These are phyloP conservation scores for Talaromyces sp. DNA, from an alignment of 2,329 filamentous ascomycete genomes.

Conservation along the genomic window DNA sequence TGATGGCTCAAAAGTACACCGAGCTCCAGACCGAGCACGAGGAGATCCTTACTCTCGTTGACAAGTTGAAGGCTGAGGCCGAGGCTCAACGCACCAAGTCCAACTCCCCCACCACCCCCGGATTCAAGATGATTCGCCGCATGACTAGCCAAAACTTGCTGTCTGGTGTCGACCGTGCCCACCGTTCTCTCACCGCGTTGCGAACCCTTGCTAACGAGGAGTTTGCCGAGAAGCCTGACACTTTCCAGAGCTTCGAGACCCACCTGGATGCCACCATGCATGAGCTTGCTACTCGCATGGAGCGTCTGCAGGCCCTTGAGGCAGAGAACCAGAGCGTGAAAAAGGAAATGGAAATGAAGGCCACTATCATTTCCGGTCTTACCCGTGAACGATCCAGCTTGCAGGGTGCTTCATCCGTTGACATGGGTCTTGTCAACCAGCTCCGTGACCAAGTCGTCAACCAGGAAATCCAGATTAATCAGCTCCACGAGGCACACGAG, in stretches of 20 bases:
- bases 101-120: conserved; percentile 54
- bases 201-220: conserved; percentile 86
- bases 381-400: conserved; percentile 91
- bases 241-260: conserved; percentile 88
- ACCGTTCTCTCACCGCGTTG: conserved; percentile 85
- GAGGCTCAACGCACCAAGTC: conserved; percentile 79
- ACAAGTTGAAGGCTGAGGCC: conserved; percentile 86
- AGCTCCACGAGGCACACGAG: conserved; percentile 73
- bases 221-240: conserved; percentile 78
- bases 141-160: conserved; percentile 91
- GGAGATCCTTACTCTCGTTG: conserved; percentile 79
- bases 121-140: conserved; percentile 71
- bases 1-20: conserved; percentile 77
- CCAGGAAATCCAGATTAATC: conserved; percentile 77
- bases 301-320: conserved; percentile 88
- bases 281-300: conserved; percentile 82
- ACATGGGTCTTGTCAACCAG: conserved; percentile 85
- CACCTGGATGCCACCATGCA: conserved; percentile 92
- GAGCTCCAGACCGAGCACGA: conserved; percentile 81
- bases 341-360: conserved; percentile 97
- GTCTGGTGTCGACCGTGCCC: conserved; percentile 79
- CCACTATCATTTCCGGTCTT: conserved; percentile 90
- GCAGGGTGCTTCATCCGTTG: conserved; percentile 76
- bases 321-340: conserved; percentile 78
- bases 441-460: conserved; percentile 86